Conservation (phyloP, 1,139 yeast species). For the Pichia sp. region DNA sequence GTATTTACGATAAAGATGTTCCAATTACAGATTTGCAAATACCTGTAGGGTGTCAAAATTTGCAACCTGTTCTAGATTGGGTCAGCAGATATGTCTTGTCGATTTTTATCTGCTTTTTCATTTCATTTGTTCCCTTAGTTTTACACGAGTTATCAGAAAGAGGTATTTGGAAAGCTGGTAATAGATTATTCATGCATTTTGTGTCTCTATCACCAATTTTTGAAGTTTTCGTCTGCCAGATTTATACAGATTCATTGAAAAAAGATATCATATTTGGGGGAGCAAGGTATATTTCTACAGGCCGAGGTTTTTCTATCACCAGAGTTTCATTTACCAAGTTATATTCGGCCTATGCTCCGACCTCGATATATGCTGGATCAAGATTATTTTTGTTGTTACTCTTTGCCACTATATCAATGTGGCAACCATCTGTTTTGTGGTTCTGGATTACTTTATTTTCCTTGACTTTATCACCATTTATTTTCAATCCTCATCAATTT, state of each 20-base stretch:
- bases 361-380: conserved; percentile 65
- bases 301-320: conserved; percentile 78
- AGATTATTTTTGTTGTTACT: conserved; percentile 52
- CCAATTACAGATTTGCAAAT: conserved; percentile 57
- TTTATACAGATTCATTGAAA: conserved; percentile 67
- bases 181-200: conserved; percentile 60
- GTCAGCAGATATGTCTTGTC: conserved; percentile 75
- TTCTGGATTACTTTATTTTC: conserved; percentile 76
- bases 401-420: conserved; percentile 63
- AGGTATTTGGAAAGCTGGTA: conserved; percentile 60
- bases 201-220: conserved; percentile 77
- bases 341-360: conserved; percentile 59
- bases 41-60: conserved; percentile 73
- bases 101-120: conserved; percentile 76
- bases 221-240: conserved; percentile 84
- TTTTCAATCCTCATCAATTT: conserved; percentile 87
- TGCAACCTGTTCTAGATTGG: conserved; percentile 76
- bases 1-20: conserved; percentile 49
- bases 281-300: conserved; percentile 79
- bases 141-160: conserved; percentile 78
- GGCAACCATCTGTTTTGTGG: conserved; percentile 79
- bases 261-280: conserved; percentile 76
- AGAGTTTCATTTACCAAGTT: conserved; percentile 56
- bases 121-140: conserved; percentile 74
- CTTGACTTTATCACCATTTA: conserved; percentile 69